Evolutionary conservation across 2,329 filamentous ascomycete genomes (phyloP).

Genomic region (Alternaria brassicicola): DNA sequence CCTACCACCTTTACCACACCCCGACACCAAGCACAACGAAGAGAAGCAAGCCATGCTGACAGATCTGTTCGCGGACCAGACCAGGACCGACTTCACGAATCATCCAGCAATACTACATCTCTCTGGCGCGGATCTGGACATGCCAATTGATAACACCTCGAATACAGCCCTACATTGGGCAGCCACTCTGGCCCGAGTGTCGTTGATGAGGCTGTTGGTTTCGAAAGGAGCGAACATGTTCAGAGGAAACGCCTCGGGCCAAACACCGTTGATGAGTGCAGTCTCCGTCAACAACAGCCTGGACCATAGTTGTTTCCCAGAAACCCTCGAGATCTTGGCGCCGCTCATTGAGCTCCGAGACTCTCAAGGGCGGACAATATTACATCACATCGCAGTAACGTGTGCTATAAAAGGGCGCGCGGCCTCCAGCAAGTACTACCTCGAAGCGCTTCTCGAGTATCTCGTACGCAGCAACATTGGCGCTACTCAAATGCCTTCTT

Average conservation of each 20-base stretch:
- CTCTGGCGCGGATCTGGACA: conserved; percentile 81
- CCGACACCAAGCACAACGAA: conserved; percentile 69
- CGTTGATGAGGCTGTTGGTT: conserved; percentile 80
- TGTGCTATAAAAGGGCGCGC: conserved; percentile 94
- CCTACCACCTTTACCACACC: conserved; percentile 67
- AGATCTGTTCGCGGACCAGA: conserved; percentile 64
- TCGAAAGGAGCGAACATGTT: conserved; percentile 84
- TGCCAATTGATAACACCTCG: conserved; percentile 85
- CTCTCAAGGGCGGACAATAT: conserved; percentile 84
- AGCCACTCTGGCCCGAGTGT: conserved; percentile 85
- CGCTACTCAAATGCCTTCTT: conserved; percentile 39
- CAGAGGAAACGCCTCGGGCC: conserved; percentile 85
- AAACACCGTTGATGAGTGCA: conserved; percentile 91
- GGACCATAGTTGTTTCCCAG: conserved; percentile 87
- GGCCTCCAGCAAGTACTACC: conserved; percentile 90
- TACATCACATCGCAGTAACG: conserved; percentile 95
- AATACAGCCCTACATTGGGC: conserved; percentile 97
- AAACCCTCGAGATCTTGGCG: conserved; percentile 85
- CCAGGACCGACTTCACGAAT: conserved; percentile 71
- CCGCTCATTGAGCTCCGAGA: conserved; percentile 91
- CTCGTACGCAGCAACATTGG: conserved; percentile 74
- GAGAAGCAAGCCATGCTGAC: conserved; percentile 85
- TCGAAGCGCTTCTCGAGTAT: conserved; percentile 93
- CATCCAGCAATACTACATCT: conserved; percentile 79
- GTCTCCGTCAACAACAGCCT: conserved; percentile 94